Evolutionary conservation across 2,329 filamentous ascomycete species (phyloP).

Genomic region (Alternaria incomplexa): DNA sequence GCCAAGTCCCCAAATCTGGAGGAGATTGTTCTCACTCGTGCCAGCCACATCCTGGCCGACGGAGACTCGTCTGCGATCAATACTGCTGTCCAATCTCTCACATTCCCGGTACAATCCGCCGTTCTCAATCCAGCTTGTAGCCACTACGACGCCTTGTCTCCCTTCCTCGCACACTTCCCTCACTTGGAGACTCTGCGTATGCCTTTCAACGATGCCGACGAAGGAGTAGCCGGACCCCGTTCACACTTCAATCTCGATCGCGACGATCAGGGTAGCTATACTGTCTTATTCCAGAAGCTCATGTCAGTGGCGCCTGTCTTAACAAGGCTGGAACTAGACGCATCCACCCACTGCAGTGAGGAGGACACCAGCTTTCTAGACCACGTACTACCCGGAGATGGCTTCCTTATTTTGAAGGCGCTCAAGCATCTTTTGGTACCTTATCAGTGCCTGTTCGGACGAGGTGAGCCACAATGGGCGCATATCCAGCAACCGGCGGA

Average conservation of each 20-base stretch:
- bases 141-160: background rate
- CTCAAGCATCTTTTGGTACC: background rate
- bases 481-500: background rate
- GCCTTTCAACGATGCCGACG: background rate
- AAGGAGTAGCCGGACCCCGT: background rate
- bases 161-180: background rate
- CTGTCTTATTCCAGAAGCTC: background rate
- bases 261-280: background rate
- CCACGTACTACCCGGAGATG: background rate
- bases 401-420: background rate
- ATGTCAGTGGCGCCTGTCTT: background rate
- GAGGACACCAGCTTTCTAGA: background rate
- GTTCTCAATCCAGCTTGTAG: background rate
- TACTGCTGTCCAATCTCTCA: background rate
- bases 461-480: background rate
- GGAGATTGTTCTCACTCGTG: background rate
- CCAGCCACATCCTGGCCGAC: background rate
- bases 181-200: background rate
- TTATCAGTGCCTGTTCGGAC: background rate
- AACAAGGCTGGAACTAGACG: background rate
- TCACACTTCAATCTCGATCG: no score
- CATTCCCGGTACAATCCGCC: background rate
- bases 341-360: background rate
- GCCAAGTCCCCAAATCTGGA: background rate
- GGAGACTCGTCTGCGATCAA: background rate